Conservation (phyloP, 306 rosid genomes). For the Vachellia pachyceras region DNA sequence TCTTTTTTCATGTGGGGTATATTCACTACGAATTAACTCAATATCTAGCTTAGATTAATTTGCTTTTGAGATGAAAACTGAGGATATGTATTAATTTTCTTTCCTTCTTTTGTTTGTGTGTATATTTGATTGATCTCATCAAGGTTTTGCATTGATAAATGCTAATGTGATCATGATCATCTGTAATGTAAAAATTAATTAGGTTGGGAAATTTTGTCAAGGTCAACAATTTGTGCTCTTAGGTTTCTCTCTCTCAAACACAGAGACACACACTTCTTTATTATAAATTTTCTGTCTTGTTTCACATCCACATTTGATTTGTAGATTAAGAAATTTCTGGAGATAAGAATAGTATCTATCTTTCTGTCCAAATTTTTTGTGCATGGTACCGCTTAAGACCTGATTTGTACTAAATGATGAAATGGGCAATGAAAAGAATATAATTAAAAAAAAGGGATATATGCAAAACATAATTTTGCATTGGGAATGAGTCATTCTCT, state of each 20-base stretch:
- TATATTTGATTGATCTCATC: background rate
- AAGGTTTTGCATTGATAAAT: background rate
- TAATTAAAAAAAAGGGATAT: background rate
- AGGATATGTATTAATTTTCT: background rate
- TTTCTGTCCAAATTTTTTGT: background rate
- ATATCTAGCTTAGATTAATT: background rate
- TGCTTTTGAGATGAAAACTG: conserved; percentile 1
- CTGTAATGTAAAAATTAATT: background rate
- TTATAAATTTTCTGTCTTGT: background rate
- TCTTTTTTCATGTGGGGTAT: background rate
- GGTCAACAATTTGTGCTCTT: background rate
- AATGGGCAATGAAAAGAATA: background rate
- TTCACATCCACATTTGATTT: background rate
- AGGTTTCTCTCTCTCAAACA: background rate
- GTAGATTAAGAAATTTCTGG: conserved; percentile 19
- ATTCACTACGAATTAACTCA: background rate
- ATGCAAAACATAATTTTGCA: background rate
- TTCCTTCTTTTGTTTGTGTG: background rate
- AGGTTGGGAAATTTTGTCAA: background rate
- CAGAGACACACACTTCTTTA: background rate
- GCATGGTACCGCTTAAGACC: background rate
- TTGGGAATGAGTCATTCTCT: conserved; percentile 28
- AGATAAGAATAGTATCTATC: background rate
- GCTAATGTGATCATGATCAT: background rate
- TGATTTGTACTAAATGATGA: background rate